A percentile compares a stretch with the other conserved stretches of the same genome.
These are phyloP conservation scores for Cinnamomum micranthum DNA, from an alignment of 164 flowering plant species.

Conservation along the genomic window DNA sequence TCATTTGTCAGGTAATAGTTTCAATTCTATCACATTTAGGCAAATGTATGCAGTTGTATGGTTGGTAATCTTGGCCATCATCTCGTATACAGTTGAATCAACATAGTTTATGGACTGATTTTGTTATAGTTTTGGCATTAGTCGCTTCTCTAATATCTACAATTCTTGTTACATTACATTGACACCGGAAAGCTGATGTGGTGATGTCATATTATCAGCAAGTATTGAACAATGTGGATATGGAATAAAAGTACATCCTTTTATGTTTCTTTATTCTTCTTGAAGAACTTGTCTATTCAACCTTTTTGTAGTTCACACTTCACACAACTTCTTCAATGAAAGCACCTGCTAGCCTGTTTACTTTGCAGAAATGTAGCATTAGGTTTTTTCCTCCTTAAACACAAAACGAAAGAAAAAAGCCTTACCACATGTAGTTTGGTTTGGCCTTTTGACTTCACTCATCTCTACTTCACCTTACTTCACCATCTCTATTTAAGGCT, in stretches of 20 bases:
- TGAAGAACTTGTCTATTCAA: not conserved
- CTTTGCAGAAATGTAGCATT: too few relatives aligned
- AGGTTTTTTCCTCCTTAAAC: too few relatives aligned
- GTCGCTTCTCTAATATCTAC: not conserved
- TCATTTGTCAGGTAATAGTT: slow-evolving; percentile 45
- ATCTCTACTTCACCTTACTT: too few relatives aligned
- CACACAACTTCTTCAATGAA: too few relatives aligned
- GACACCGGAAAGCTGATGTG: not conserved
- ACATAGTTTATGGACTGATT: not conserved
- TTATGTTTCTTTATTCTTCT: not conserved
- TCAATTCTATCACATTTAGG: not conserved
- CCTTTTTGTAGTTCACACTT: too few relatives aligned
- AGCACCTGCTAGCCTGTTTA: too few relatives aligned
- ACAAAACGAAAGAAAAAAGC: too few relatives aligned
- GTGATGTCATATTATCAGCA: not conserved
- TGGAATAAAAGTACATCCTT: not conserved
- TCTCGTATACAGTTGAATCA: not conserved
- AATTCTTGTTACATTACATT: not conserved
- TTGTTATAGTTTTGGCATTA: not conserved
- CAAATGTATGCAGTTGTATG: not conserved
- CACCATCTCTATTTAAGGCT: too few relatives aligned
- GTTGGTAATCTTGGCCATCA: not conserved
- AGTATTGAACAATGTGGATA: not conserved
- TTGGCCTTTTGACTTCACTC: too few relatives aligned
- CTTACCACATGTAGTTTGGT: too few relatives aligned